Conservation (phyloP, 139 green algal species). For the Chlamydomonas applanata region DNA sequence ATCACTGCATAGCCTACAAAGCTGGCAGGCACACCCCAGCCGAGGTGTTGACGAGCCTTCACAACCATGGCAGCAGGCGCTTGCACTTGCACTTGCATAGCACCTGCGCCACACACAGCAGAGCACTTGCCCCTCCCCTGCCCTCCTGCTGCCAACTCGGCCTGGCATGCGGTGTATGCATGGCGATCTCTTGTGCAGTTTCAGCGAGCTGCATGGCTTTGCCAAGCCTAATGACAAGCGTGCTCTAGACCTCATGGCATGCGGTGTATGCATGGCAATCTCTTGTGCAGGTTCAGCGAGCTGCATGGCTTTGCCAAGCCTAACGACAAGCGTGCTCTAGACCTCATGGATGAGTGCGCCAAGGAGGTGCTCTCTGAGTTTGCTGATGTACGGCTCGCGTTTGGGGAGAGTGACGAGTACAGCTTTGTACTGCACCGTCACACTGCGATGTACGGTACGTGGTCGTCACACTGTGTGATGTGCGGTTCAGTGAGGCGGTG, state of each 20-base stretch:
- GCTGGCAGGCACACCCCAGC: too few relatives aligned
- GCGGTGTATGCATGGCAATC: constrained; percentile 2
- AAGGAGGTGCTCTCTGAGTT: constrained; percentile 72
- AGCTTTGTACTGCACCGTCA: constrained; percentile 77
- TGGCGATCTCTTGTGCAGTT: constrained; percentile 60
- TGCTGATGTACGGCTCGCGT: constrained; percentile 74
- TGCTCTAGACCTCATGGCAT: constrained; percentile 65
- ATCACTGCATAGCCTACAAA: too few relatives aligned
- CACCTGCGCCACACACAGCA: background rate
- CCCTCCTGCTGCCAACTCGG: background rate
- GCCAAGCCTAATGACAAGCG: constrained; percentile 83
- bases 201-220: constrained; percentile 74
- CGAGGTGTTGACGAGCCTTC: too few relatives aligned
- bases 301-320: constrained; percentile 83
- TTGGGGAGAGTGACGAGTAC: constrained; percentile 88
- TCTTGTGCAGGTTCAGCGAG: constrained; percentile 67
- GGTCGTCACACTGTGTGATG: background rate
- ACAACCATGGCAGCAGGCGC: too few relatives aligned
- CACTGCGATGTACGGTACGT: constrained; percentile 68
- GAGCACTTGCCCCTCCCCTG: background rate
- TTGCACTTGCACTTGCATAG: too few relatives aligned
- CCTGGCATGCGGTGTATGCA: background rate
- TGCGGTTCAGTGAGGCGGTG: background rate
- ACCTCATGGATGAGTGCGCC: constrained; percentile 77
- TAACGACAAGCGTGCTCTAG: constrained; percentile 71